Percentiles rank a stretch among this genome's conserved stretches.
These are phyloP conservation scores for Hypoxylon sp. DNA, from an alignment of 2,329 filamentous ascomycete genomes.

Conservation along the genomic window DNA sequence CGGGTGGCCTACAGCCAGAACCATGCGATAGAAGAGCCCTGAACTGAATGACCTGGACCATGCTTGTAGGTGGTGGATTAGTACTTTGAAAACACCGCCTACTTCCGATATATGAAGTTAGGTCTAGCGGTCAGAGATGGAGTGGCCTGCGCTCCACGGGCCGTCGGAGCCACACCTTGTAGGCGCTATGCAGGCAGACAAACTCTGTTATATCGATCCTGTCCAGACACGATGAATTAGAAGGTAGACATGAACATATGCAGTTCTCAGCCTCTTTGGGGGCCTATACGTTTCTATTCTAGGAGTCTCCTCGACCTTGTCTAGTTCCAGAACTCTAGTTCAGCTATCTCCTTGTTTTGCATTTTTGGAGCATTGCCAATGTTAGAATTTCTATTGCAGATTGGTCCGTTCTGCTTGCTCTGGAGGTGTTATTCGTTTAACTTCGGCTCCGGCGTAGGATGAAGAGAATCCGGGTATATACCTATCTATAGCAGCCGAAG, in stretches of 20 bases:
- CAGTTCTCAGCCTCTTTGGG: not conserved
- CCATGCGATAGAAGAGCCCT: slow-evolving; percentile 8
- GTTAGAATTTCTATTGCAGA: not conserved
- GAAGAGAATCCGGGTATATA: not conserved
- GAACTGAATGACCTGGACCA: slow-evolving; percentile 19
- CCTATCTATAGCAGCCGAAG: not conserved
- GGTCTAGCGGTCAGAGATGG: slow-evolving; percentile 8
- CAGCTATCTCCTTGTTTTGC: not conserved
- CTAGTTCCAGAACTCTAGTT: not conserved
- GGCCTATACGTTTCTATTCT: not conserved
- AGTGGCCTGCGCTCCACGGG: slow-evolving; percentile 6
- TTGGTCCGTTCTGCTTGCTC: not conserved
- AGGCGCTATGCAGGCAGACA: slow-evolving; percentile 22
- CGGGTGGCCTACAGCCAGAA: slow-evolving; percentile 16
- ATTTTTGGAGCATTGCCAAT: not conserved
- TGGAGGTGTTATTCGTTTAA: not conserved
- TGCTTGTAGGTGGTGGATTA: slow-evolving; percentile 11
- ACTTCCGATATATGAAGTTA: slow-evolving; percentile 25
- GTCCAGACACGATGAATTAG: slow-evolving; percentile 5
- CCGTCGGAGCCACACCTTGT: not conserved
- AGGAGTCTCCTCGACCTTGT: not conserved
- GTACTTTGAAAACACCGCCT: slow-evolving; percentile 10
- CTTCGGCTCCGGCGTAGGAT: not conserved
- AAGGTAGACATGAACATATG: slow-evolving; percentile 3
- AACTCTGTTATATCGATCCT: slow-evolving; percentile 18